Percentiles rank a stretch among this genome's conserved stretches.
These are phyloP conservation scores for Oryza brachyantha DNA, from an alignment of 176 grass and related monocot genomes.

Conservation along the genomic window DNA sequence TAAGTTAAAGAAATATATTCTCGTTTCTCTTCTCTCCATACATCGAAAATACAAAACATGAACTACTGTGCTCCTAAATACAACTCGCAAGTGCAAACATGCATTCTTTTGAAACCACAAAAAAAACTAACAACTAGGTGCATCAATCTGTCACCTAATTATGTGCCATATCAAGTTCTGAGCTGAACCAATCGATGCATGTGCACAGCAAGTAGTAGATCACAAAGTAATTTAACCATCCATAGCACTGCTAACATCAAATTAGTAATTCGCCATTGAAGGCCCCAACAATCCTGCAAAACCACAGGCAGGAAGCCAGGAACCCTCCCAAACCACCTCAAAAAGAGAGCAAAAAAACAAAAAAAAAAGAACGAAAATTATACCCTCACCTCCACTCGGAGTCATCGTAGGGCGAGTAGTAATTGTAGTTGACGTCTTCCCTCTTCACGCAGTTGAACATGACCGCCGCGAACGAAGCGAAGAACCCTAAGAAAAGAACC, in stretches of 20 bases:
- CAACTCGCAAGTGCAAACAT: background rate
- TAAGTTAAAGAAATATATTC: background rate
- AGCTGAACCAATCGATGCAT: background rate
- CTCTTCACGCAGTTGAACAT: constrained; percentile 87
- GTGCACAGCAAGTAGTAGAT: background rate
- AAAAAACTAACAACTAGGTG: background rate
- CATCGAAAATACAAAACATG: background rate
- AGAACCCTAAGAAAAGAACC: constrained; percentile 35
- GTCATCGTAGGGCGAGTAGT: constrained; percentile 69
- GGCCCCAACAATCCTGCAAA: background rate
- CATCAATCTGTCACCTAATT: background rate
- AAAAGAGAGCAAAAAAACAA: background rate
- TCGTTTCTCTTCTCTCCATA: background rate
- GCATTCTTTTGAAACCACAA: background rate
- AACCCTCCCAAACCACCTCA: background rate
- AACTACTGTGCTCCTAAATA: background rate
- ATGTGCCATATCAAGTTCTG: background rate
- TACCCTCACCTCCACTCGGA: constrained; percentile 64
- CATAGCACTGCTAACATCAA: background rate
- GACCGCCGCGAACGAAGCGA: constrained; percentile 44
- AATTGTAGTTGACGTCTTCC: constrained; percentile 58
- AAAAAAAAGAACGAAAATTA: background rate
- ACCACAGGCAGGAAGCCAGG: background rate
- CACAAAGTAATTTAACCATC: background rate
- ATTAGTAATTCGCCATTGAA: background rate